phyloP scores from a whole-genome alignment of 176 grass and related monocot genomes.

The Hordeum marinum region DNA sequence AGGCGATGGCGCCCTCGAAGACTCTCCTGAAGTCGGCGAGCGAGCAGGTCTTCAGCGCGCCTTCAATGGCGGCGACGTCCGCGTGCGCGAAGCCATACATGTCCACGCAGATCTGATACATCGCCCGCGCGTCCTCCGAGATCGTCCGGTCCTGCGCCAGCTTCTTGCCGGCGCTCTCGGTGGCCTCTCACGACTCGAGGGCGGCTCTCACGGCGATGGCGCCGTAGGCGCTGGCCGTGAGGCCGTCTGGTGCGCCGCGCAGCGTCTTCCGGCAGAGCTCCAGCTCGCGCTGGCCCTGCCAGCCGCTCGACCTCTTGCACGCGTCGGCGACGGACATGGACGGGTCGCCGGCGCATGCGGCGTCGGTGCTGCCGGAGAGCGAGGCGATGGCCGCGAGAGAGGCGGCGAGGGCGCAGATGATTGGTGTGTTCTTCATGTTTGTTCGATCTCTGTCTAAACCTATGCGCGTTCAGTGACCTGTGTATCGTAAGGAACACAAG shows the following conservation, averaged over 20 bases:
- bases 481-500: background rate
- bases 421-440: background rate
- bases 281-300: background rate
- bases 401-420: too few species aligned
- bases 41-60: background rate
- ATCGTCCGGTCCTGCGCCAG: background rate
- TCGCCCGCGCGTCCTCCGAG: background rate
- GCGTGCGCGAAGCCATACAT: background rate
- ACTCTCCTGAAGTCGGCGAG: fast-evolving
- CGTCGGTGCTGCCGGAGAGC: background rate
- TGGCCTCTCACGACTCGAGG: background rate
- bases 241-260: too few species aligned
- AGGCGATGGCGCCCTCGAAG: background rate
- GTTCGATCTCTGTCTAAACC: background rate
- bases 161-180: background rate
- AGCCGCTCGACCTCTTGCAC: background rate
- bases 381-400: background rate
- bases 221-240: background rate
- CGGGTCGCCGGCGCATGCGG: background rate
- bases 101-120: background rate
- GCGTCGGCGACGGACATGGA: background rate
- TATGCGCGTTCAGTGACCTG: background rate
- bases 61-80: background rate
- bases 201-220: background rate
- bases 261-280: constrained; percentile 8